A percentile compares a stretch with the other conserved stretches of the same genome.
phyloP scores from a whole-genome alignment of 306 rosid species.

The Dalbergia cochinchinensis region DNA sequence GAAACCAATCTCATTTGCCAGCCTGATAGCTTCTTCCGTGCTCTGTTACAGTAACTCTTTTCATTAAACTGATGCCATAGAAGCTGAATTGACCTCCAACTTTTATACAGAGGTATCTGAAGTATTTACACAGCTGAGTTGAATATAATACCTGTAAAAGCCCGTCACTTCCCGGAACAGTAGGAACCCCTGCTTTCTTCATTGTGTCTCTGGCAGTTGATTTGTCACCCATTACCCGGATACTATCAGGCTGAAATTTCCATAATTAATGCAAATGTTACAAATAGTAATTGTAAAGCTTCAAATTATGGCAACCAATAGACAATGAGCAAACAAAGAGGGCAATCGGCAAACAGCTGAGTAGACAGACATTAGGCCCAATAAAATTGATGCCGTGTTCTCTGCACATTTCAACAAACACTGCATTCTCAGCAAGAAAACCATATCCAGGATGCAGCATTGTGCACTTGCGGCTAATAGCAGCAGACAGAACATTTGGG shows the following conservation, averaged over 20 bases:
- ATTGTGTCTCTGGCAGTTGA: conserved; percentile 90
- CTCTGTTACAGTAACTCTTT: conserved; percentile 58
- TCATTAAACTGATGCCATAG: conserved; percentile 21
- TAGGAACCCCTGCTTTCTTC: conserved; percentile 74
- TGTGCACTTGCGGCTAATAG: conserved; percentile 75
- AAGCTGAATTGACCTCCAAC: conserved; percentile 35
- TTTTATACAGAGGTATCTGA: conserved; percentile 4
- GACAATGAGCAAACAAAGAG: conserved; percentile 14
- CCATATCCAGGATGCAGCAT: conserved; percentile 99
- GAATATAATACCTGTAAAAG: conserved; percentile 76
- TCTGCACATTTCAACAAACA: conserved; percentile 94
- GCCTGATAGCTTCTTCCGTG: conserved; percentile 87
- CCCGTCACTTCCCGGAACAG: conserved; percentile 60
- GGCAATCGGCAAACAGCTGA: conserved; percentile 10
- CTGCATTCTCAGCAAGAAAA: conserved; percentile 95
- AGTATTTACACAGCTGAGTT: conserved; percentile 40
- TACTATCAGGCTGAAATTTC: conserved; percentile 81
- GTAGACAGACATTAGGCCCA: conserved; percentile 86
- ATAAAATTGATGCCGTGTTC: conserved; percentile 93
- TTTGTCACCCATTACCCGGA: conserved; percentile 87
- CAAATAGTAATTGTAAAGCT: conserved; percentile 11
- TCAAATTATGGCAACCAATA: conserved; percentile 13
- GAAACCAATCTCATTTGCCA: conserved; percentile 91
- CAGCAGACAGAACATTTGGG: conserved; percentile 92
- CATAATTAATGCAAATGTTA: neutral